Percentiles rank a stretch among this genome's conserved stretches.
Conservation (phyloP, 1,139 yeast species). For the Kurtzmaniella quercitrusa region DNA sequence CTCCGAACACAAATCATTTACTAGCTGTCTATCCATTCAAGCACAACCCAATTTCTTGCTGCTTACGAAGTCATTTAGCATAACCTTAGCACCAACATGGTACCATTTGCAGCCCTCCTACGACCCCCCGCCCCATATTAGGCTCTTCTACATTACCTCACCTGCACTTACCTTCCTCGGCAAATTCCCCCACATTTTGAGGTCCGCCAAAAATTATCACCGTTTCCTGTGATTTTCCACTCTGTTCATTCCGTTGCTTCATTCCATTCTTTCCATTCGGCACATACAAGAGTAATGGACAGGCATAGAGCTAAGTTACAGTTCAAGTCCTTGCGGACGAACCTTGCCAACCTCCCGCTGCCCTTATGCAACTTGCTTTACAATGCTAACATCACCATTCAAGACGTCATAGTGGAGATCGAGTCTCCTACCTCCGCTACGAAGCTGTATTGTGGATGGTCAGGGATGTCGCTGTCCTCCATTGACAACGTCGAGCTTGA, state of each 20-base stretch:
- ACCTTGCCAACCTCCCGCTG: constrained; percentile 58
- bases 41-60: too few species aligned
- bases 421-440: constrained; percentile 16
- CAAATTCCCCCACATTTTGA: constrained; percentile 7
- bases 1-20: too few species aligned
- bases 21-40: too few species aligned
- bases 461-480: constrained; percentile 53
- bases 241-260: neutral
- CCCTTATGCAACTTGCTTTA: constrained; percentile 44
- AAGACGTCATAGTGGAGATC: constrained; percentile 55
- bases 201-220: constrained; percentile 2
- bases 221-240: neutral
- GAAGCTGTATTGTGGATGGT: constrained; percentile 69
- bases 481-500: constrained; percentile 34
- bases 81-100: too few species aligned
- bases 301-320: constrained; percentile 28
- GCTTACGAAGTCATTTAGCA: too few species aligned
- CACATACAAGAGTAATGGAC: constrained; percentile 27
- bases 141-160: constrained; percentile 7
- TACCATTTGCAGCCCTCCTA: too few species aligned
- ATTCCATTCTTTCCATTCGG: too few species aligned
- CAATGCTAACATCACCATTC: constrained; percentile 53
- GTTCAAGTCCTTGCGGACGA: constrained; percentile 40
- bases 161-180: constrained; percentile 3
- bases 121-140: neutral